Conservation (phyloP, 1,284 basidiomycete genomes). For the Meira nashicola region DNA sequence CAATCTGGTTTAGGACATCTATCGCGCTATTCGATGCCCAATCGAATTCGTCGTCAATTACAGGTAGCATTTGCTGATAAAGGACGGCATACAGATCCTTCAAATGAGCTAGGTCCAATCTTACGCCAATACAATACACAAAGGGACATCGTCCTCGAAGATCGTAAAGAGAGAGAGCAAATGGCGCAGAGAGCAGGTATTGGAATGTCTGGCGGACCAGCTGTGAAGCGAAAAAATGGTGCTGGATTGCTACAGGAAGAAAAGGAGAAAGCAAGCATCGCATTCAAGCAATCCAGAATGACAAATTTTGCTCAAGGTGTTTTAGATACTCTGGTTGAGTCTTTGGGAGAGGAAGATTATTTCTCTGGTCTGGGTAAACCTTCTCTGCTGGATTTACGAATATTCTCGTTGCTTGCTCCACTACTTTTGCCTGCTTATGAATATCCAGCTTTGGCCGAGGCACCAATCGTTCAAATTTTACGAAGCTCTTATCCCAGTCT, state of each 20-base stretch:
- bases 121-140: background rate
- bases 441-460: background rate
- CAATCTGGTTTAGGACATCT: background rate
- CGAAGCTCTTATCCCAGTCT: background rate
- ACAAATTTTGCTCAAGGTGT: constrained; percentile 2
- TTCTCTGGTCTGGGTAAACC: background rate
- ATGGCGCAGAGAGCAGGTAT: constrained; percentile 9
- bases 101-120: background rate
- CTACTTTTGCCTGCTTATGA: constrained; percentile 1
- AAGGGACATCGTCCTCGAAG: background rate
- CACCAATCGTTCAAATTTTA: background rate
- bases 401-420: constrained; percentile 11
- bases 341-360: background rate
- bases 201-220: background rate
- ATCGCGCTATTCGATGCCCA: background rate
- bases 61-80: background rate
- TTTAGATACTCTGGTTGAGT: background rate
- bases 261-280: background rate
- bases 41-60: background rate
- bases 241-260: background rate
- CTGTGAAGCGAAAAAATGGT: background rate
- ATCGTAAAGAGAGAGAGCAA: background rate
- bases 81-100: background rate
- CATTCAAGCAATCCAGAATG: background rate
- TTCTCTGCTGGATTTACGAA: constrained; percentile 2